Evolutionary conservation across 2,329 filamentous ascomycete genomes (phyloP).

Genomic region (Talaromyces sp.): DNA sequence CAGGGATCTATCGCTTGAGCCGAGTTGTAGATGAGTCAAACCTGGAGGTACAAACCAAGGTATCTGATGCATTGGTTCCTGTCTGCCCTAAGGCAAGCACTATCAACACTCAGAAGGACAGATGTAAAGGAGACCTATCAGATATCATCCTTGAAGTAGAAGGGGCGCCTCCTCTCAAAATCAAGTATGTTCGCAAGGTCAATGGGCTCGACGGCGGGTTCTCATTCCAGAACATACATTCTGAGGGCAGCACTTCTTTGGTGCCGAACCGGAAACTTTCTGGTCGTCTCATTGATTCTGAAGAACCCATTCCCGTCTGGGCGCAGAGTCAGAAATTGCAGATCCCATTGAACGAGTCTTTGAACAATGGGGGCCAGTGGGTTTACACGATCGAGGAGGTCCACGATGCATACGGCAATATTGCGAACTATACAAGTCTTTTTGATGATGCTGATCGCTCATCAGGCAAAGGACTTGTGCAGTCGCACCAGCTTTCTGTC

Average conservation of each 20-base stretch:
- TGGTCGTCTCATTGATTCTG: slow-evolving; percentile 52
- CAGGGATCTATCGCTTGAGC: slow-evolving; percentile 77
- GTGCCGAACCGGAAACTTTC: slow-evolving; percentile 57
- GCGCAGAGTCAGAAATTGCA: slow-evolving; percentile 66
- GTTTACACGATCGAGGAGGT: slow-evolving; percentile 88
- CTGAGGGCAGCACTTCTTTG: slow-evolving; percentile 76
- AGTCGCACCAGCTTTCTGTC: slow-evolving; percentile 74
- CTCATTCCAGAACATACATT: slow-evolving; percentile 88
- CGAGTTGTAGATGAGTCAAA: slow-evolving; percentile 91
- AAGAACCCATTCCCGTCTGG: slow-evolving; percentile 57
- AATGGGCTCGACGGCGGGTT: slow-evolving; percentile 79
- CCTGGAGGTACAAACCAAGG: slow-evolving; percentile 75
- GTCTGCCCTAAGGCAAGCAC: slow-evolving; percentile 76
- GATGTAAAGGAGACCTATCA: slow-evolving; percentile 83
- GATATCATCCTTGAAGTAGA: slow-evolving; percentile 76
- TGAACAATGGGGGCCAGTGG: slow-evolving; percentile 74
- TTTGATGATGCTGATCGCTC: slow-evolving; percentile 62
- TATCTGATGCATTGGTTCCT: slow-evolving; percentile 76
- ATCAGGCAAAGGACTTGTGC: slow-evolving; percentile 53
- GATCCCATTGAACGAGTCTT: slow-evolving; percentile 84
- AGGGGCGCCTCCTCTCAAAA: slow-evolving; percentile 84
- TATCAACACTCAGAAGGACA: slow-evolving; percentile 56
- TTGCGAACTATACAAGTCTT: slow-evolving; percentile 61
- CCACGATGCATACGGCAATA: slow-evolving; percentile 82
- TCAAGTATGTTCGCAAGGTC: slow-evolving; percentile 83